Evolutionary conservation across 345 rosid genomes (phyloP), one percentile per base, ranked within the genome.

Genomic region (Euclidium syriacum): DNA sequence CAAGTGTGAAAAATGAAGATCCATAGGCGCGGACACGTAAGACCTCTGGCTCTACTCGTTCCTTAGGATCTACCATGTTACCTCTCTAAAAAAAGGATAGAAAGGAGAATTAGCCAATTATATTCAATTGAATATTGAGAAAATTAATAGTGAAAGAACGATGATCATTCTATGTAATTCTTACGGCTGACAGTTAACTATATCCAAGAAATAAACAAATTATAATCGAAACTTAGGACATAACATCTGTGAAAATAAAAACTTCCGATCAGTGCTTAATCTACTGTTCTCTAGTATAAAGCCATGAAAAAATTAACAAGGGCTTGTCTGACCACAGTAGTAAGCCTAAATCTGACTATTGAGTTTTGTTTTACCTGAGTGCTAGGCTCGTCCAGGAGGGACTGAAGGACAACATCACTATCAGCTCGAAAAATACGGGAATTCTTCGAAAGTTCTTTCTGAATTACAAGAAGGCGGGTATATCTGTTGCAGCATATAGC

Each of bases 381-480:
- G 65, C 74, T 79, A 56, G 71, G 78, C 68, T 79, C 87, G 68
- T 85, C 83, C 48, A 66, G 66, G 43, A 67, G 76, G 17, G 94
- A 55, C 36, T 77, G 83, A 42, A 95, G 88, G 60, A 79, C 62
- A 60, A 83, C 89, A 63, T 90, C 99, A 58, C 86, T 81, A 1
- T 77, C 72, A 62, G 83, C 78, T 65, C 79, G 86, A 76, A 64
- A 82, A 43, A 90, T 78, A 59, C 86, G 85, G 65, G 52, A 62
- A 75, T 78, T 88, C 79, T 79, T 95, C 59, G 59, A 73, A 68
- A 95, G 75, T 70, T 90, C 97, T 69, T 83, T 95, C 77, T 90
- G 95, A 74, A 90, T 88, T 81, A 88, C 95, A 67, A 90, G 91
- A 64, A 95, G 81, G 25, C 94, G 91, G 42, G 97, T 90, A 72